A percentile compares a stretch with the other conserved stretches of the same genome.
These are phyloP conservation scores for Phytophthora pseudosyringae DNA, from an alignment of 352 stramenopile genomes.

Conservation along the genomic window DNA sequence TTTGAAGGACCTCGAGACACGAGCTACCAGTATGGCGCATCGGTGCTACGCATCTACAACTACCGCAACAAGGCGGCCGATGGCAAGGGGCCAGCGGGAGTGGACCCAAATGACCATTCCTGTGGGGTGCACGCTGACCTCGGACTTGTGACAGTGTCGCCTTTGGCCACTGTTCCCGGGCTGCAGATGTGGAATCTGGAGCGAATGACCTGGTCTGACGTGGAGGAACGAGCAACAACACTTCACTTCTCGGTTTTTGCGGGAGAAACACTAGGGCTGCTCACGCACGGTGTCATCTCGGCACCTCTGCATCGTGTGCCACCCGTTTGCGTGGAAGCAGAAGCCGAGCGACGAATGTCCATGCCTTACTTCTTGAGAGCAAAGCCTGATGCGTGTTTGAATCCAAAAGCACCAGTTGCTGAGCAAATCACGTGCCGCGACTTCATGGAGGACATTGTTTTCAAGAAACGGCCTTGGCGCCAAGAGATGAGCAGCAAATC, in stretches of 20 bases:
- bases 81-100: constrained; percentile 4
- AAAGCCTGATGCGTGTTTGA: constrained; percentile 62
- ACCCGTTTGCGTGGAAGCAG: constrained; percentile 61
- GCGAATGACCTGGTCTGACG: constrained; percentile 80
- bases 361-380: constrained; percentile 87
- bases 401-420: constrained; percentile 44
- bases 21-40: constrained; percentile 80
- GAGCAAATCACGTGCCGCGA: constrained; percentile 72
- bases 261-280: constrained; percentile 73
- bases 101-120: constrained; percentile 65
- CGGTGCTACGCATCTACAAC: constrained; percentile 86
- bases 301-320: constrained; percentile 82
- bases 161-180: constrained; percentile 71
- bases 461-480: constrained; percentile 82
- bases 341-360: constrained; percentile 78
- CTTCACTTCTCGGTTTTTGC: constrained; percentile 86
- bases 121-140: constrained; percentile 84
- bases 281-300: constrained; percentile 78
- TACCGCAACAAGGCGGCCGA: constrained; percentile 76
- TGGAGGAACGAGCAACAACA: constrained; percentile 62
- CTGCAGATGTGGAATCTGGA: constrained; percentile 90
- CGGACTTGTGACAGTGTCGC: constrained; percentile 81
- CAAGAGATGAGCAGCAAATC: constrained; percentile 48
- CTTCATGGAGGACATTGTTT: constrained; percentile 86
- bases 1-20: constrained; percentile 42